Base-by-base conservation (phyloP, 2,329 filamentous ascomycete genomes). In the Lachnellula arida region DNA sequence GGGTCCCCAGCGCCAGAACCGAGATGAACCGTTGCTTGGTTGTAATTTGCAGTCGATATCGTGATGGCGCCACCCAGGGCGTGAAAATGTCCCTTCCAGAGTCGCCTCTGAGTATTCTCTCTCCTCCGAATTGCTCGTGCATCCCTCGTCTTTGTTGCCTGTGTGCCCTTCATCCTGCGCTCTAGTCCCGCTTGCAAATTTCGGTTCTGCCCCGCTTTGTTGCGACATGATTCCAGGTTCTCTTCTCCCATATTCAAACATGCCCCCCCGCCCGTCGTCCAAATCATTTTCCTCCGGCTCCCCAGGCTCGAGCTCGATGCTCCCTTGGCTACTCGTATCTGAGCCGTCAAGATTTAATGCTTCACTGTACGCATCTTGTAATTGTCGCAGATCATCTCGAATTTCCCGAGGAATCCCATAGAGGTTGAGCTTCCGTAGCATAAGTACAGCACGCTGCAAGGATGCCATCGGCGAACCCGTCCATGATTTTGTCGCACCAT, bases 301-400 rank as follows among this genome's bases (percentile, higher is more conserved):
- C 11, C 48, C 48, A 19, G 32, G 52, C 57, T 60, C 55, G 19
- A 19, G 19, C 19, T 19, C 19, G 50, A 60, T 60, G 35, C 57
- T 54, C 49, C 46, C 50, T 62, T 58, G 25, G 19, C 57, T 60
- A 44, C 57, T 60, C 39, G 54, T 62, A 22, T 60, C 57, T 62
- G 47, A 58, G 53, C 56, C 32, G 55, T 57, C 46, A 52, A 60
- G 42, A 59, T 62, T 51, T 23, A 62, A 60, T 59, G 57, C 52
- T 60, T 59, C 49, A 37, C 57, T 59, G n/a, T 62, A 62, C 42
- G 50, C 52, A 59, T 62, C 58, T 53, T 62, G 56, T 54, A 60
- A 59, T 56, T 62, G 48, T 56, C 49, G 52, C n/a, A 62, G 37
- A 55, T 25, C 42, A 57, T 60, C 47, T 60, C 56, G 58, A 49